Evolutionary conservation across 176 grass and related monocot species (phyloP), one percentile per base, ranked within the genome.

Genomic region (Raddia guianensis): DNA sequence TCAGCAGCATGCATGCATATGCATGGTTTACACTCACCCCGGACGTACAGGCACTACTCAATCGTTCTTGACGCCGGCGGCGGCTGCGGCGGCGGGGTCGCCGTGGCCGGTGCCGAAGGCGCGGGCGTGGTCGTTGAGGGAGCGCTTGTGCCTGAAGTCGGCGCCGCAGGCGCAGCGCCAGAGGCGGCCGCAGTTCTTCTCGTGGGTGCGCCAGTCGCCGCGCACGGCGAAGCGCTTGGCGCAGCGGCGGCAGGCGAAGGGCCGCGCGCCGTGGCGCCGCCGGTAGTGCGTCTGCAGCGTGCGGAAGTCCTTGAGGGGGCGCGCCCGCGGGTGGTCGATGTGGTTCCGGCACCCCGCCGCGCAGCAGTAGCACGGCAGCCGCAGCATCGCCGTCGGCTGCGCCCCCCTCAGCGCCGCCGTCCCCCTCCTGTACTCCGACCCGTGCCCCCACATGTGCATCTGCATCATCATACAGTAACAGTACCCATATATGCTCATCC

Each of bases 361-460:
- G 66, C 90, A 92, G 60, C 90, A 92, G 79, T 89, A 92, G 81
- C 90, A 92, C 21, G 90, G 90, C 40, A 92, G 86, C 50, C 90
- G 81, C 48, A 92, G 79, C 90, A 92, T 92, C 54, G 86, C 90
- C 44, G 90, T 89, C 33, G 90, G 90, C 63, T 92, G 90, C 7
- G 86, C 83, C 1, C 90, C 90, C 9, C 90, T 44, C 75, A 92
- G 83, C 33, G 87, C 86, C 68, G 88, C 90, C 18, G 83, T 84
- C 6, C 90, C 90, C 6, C 82, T 83, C 73, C 90, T 66, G 70
- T 92, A 92, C 69, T 92, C 86, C 35, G 90, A 92, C n/a, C 90
- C 90, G 76, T 92, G 90, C 32, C 87, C 90, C 90, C 90, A 92
- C 90, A 92, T 92, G 68, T 92, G 90, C 90, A 92, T 92, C 90